These are phyloP conservation scores for Russula sp. DNA, from an alignment of 768 basidiomycete genomes.

Conservation along the genomic window DNA sequence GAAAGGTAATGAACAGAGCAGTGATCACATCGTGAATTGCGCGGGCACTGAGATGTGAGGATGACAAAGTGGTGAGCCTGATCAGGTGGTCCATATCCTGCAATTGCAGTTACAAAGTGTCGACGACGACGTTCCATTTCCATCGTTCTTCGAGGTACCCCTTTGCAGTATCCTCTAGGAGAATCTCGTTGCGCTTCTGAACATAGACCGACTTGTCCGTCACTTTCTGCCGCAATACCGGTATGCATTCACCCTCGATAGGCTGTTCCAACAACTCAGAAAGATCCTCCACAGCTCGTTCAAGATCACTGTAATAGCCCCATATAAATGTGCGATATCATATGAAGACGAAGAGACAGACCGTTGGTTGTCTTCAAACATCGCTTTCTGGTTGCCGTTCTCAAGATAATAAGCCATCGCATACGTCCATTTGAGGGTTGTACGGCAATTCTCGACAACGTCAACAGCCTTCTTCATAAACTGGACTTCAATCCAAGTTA, in stretches of 20 bases:
- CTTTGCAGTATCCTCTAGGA: conserved; percentile 88
- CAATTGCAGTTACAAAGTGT: conserved; percentile 49
- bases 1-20: background rate
- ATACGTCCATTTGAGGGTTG: conserved; percentile 98
- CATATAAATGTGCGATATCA: conserved; percentile 7
- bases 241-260: conserved; percentile 78
- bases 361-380: conserved; percentile 98
- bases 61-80: background rate
- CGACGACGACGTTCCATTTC: conserved; percentile 69
- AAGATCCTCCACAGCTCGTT: conserved; percentile 90
- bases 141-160: conserved; percentile 84
- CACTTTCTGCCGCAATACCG: conserved; percentile 78
- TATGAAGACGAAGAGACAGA: conserved; percentile 26
- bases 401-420: conserved; percentile 97
- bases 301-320: conserved; percentile 59
- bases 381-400: conserved; percentile 84
- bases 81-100: background rate
- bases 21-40: conserved; percentile 1
- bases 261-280: conserved; percentile 91
- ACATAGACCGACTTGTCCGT: conserved; percentile 98
- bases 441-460: conserved; percentile 80
- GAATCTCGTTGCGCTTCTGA: conserved; percentile 92
- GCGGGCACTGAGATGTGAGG: conserved; percentile 4
- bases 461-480: conserved; percentile 99
- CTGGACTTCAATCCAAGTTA: conserved; percentile 98